These are phyloP conservation scores for Sungouiozyma ichnusensis DNA, from an alignment of 805 yeast species.

Conservation along the genomic window DNA sequence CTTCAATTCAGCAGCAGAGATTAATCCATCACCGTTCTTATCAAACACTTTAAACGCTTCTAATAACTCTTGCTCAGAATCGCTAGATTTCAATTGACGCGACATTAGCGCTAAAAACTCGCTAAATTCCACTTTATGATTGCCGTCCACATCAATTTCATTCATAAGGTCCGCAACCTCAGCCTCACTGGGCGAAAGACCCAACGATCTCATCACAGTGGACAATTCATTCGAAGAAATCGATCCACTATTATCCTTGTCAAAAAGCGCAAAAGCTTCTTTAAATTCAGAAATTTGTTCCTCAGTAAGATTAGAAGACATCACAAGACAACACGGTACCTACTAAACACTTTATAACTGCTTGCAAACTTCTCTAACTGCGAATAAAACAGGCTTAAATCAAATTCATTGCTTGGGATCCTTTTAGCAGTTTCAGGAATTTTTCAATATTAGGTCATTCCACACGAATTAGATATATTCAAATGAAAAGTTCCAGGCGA, in stretches of 20 bases:
- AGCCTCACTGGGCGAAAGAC: constrained; percentile 92
- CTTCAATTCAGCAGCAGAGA: constrained; percentile 91
- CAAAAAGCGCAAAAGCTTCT: constrained; percentile 95
- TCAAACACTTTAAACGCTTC: constrained; percentile 98
- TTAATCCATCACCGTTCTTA: constrained; percentile 92
- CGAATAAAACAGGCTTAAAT: too few relatives aligned
- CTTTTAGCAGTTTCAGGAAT: too few relatives aligned
- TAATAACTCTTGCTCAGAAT: constrained; percentile 90
- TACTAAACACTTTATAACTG: too few relatives aligned
- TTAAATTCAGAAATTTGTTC: constrained; percentile 95
- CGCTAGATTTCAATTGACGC: constrained; percentile 91
- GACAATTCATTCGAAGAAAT: constrained; percentile 94
- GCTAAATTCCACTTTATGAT: constrained; percentile 76
- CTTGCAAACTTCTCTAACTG: too few relatives aligned
- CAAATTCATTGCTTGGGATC: too few relatives aligned
- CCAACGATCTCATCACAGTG: constrained; percentile 97
- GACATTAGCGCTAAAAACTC: constrained; percentile 83
- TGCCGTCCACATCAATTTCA: constrained; percentile 93
- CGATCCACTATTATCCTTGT: constrained; percentile 93
- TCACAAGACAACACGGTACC: too few relatives aligned
- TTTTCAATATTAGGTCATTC: too few relatives aligned
- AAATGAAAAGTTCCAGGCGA: too few relatives aligned
- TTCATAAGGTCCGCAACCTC: constrained; percentile 95
- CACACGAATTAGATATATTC: too few relatives aligned
- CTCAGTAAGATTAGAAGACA: constrained; percentile 62